Base-by-base conservation (phyloP, 805 yeast genomes). In the Pichia thaimueangensis region DNA sequence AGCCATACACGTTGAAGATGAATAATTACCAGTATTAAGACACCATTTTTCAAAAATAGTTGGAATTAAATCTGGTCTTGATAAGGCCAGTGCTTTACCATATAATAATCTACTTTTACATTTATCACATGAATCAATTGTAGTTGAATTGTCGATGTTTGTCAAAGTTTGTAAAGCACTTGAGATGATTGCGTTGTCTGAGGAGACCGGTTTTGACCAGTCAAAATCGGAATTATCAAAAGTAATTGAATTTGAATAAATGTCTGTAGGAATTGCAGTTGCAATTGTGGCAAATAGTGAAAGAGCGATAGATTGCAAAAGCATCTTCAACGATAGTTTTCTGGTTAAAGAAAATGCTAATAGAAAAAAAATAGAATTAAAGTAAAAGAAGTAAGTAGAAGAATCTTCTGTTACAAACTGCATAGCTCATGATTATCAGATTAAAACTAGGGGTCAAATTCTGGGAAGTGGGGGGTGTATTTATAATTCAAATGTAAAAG, bases 41-140 rank as follows among this genome's bases (percentile, higher is more conserved):
- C 78, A 73, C 77, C 77, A 73, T 37, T 61, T 46, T 4, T 56
- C 57, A 51, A 65, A 71, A 32, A 70, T 62, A 3, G 45, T 48
- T 2, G 76, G 68, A 31, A 71, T 56, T 33, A 73, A 52, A 11
- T 66, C 68, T 2, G 75, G 73, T 41, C 63, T 57, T 6, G 63
- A 55, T 35, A 63, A 43, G 0, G 73, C 59, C 19, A 71, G 43
- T 7, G 62, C 45, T 48, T 64, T 66, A 37, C 70, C 73, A 19
- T 67, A 49, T 8, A 53, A 52, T 30, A 70, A 52, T 37, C 68
- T 55, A 6, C 57, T 42, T 37, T 59, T 56, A 51, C 74, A 70
- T 43, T 59, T 59, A 23, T 55, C 49, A 51, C 74, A 70, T 8
- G 41, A 19, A 28, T 35, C 37, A 12, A 33, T 33, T 3, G 11